phyloP scores from a whole-genome alignment of 768 basidiomycete species.

The Russula sp. region DNA sequence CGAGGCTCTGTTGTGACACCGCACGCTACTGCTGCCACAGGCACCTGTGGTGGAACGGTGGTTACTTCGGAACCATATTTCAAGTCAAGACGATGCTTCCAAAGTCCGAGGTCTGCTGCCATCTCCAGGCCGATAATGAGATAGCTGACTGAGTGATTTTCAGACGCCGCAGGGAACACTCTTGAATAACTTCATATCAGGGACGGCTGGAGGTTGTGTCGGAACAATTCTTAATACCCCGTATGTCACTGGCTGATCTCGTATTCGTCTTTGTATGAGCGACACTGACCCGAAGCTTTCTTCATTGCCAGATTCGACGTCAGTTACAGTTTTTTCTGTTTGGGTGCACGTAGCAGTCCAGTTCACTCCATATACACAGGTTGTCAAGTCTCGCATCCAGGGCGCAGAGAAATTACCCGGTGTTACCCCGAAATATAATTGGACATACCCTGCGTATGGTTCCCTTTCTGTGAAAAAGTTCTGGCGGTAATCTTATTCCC shows the following conservation, averaged over 20 bases:
- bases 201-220: constrained; percentile 80
- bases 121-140: neutral
- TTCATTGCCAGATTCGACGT: constrained; percentile 40
- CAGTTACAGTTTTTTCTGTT: neutral
- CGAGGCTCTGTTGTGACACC: neutral
- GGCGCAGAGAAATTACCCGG: constrained; percentile 45
- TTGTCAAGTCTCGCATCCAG: constrained; percentile 96
- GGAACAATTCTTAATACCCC: constrained; percentile 93
- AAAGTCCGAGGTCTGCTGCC: constrained; percentile 62
- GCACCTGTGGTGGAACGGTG: constrained; percentile 89
- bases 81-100: constrained; percentile 75
- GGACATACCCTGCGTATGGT: constrained; percentile 79
- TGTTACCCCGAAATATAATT: constrained; percentile 81
- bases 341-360: neutral
- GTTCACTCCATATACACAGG: constrained; percentile 37
- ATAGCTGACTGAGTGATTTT: neutral
- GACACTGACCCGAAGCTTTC: neutral
- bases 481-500: neutral
- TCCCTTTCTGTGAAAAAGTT: neutral
- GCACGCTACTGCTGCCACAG: constrained; percentile 29
- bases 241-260: constrained; percentile 34
- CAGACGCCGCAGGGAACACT: constrained; percentile 31
- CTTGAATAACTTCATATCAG: constrained; percentile 89
- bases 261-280: too few species aligned
- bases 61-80: constrained; percentile 91